Evolutionary conservation across 1,284 basidiomycete species (phyloP), one percentile per base, ranked within the genome.

Genomic region (Tilletia caries): DNA sequence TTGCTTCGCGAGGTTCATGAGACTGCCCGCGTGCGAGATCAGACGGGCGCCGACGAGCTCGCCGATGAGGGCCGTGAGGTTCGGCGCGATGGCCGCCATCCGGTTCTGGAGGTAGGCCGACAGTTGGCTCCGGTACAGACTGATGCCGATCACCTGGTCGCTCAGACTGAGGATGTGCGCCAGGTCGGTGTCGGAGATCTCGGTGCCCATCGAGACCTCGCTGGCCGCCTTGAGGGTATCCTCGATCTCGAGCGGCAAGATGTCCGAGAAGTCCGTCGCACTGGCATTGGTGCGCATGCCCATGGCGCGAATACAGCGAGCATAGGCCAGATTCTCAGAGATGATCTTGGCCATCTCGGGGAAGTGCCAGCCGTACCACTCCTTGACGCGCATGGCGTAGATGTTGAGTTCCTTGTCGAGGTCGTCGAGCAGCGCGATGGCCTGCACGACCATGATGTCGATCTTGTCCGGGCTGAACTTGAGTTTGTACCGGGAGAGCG

Each of bases 361-460:
- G 87, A 97, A 99, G 85, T 98, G 96, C 87, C 96, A 98, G n/a
- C 96, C 95, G 85, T 98, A 98, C 96, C 96, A 98, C 84, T 98
- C 95, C 77, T 95, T 88, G 67, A 97, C 90, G 67, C 95, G 91
- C 95, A 98, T 98, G 32, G 94, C 91, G 84, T 98, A 98, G 32
- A 95, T 90, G 87, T 98, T 98, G 84, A 98, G 94, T 85, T 98
- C 95, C 88, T 98, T 98, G 89, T 98, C 95, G 83, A 98, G 91
- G 83, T 97, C 95, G 86, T 98, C 95, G 80, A 98, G 92, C 68
- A 98, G 90, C 1, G 95, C 92, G 82, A 98, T 98, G 68, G 95
- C 95, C 86, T 98, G 96, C 82, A 98, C 98, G 86, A 99, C 98
- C 95, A 99, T 99, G 87, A 98, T 99, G 87, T 99, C 95, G 74